Conservation (phyloP, 1,284 basidiomycete genomes). For the Cryptococcus deneoformans region DNA sequence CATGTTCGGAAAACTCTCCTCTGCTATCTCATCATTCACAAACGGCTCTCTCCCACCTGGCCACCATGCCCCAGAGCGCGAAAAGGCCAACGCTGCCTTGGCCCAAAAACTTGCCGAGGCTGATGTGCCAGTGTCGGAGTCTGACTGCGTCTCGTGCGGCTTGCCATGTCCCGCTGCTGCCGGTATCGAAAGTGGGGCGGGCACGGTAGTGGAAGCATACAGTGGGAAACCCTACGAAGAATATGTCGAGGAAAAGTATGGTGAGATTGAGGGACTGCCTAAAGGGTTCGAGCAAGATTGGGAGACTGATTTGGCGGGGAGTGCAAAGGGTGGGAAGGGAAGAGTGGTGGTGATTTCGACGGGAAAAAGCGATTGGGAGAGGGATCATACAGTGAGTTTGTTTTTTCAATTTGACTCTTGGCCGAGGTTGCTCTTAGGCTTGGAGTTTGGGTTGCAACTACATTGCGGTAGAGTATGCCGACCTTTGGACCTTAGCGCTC, state of each 20-base stretch:
- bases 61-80: slow-evolving; percentile 28
- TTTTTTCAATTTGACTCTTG: neutral
- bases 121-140: slow-evolving; percentile 65
- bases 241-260: slow-evolving; percentile 35
- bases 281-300: slow-evolving; percentile 69
- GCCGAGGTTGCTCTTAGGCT: neutral
- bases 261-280: slow-evolving; percentile 71
- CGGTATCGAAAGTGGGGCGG: slow-evolving; percentile 31
- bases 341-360: slow-evolving; percentile 83
- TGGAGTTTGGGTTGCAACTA: neutral
- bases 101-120: slow-evolving; percentile 51
- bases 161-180: slow-evolving; percentile 58
- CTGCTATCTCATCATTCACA: slow-evolving; percentile 27
- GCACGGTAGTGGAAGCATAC: slow-evolving; percentile 27
- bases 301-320: slow-evolving; percentile 73
- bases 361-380: slow-evolving; percentile 80
- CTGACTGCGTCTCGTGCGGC: slow-evolving; percentile 69
- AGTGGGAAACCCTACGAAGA: slow-evolving; percentile 36
- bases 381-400: slow-evolving; percentile 59
- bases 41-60: slow-evolving; percentile 8
- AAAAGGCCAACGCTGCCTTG: slow-evolving; percentile 33
- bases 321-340: slow-evolving; percentile 73
- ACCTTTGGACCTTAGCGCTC: neutral
- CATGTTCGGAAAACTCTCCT: slow-evolving; percentile 39
- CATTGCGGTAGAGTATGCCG: neutral